These are phyloP conservation scores for Eimeria maxima DNA, from an alignment of 169 alveolate species.

Conservation along the genomic window DNA sequence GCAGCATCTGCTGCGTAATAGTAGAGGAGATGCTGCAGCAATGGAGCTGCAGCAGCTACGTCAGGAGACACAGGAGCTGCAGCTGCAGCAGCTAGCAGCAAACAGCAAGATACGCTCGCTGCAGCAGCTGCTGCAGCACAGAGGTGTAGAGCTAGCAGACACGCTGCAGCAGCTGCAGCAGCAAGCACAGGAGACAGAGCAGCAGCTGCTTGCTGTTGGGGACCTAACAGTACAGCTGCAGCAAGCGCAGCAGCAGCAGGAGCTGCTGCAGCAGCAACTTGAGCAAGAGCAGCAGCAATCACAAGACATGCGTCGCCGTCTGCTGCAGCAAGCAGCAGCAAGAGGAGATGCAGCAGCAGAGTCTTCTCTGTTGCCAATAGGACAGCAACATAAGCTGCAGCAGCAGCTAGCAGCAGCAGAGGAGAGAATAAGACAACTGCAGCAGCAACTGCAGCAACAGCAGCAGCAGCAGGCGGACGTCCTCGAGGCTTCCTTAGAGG, in stretches of 20 bases:
- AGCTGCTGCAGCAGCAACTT: slow-evolving; percentile 63
- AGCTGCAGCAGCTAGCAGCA: slow-evolving; percentile 80
- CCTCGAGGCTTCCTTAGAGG: background rate
- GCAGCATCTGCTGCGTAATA: slow-evolving; percentile 36
- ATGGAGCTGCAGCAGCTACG: slow-evolving; percentile 69
- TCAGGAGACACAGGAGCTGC: slow-evolving; percentile 68
- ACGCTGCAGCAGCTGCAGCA: slow-evolving; percentile 71
- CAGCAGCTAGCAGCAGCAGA: slow-evolving; percentile 65
- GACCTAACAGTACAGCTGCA: slow-evolving; percentile 29
- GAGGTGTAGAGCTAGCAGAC: slow-evolving; percentile 7
- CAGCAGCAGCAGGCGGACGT: slow-evolving; percentile 40
- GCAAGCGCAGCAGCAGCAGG: slow-evolving; percentile 48
- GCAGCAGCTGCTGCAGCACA: slow-evolving; percentile 76
- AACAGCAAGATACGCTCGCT: slow-evolving; percentile 50
- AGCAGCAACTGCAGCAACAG: slow-evolving; percentile 69
- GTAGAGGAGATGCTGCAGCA: slow-evolving; percentile 46
- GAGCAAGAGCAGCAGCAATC: slow-evolving; percentile 46
- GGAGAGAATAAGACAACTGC: background rate
- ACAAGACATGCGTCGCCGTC: background rate
- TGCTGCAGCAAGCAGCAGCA: slow-evolving; percentile 37
- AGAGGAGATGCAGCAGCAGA: background rate
- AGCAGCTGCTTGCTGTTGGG: slow-evolving; percentile 42
- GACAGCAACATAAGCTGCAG: slow-evolving; percentile 61
- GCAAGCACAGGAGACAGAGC: slow-evolving; percentile 68
- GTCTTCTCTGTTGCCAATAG: background rate